Conservation (phyloP, 2,329 filamentous ascomycete genomes). For the Fusarium ramigenum region DNA sequence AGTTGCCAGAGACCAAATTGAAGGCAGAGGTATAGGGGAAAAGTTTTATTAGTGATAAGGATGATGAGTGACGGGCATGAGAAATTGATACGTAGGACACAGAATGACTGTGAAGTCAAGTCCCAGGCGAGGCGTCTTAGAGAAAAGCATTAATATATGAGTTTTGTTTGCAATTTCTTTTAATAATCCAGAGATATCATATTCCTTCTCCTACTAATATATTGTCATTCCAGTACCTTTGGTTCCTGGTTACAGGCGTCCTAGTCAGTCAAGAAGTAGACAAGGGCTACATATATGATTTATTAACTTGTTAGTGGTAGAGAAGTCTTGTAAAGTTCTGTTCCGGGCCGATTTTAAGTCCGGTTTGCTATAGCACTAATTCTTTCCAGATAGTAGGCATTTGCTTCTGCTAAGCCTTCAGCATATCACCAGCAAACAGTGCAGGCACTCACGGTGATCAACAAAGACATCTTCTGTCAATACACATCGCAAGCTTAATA, state of each 20-base stretch:
- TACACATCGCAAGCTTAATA: not conserved
- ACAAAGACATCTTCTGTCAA: not conserved
- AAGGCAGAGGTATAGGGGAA: not conserved
- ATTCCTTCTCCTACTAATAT: not conserved
- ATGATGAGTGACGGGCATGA: rapidly evolving
- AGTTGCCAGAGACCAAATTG: not conserved
- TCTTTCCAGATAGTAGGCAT: rapidly evolving
- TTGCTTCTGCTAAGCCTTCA: not conserved
- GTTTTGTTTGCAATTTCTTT: rapidly evolving
- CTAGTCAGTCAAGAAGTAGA: not conserved
- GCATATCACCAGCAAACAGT: not conserved
- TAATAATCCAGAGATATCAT: not conserved
- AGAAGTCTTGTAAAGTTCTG: rapidly evolving
- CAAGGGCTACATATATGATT: not conserved
- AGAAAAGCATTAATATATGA: not conserved
- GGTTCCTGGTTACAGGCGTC: not conserved
- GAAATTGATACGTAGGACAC: rapidly evolving
- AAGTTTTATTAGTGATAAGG: rapidly evolving
- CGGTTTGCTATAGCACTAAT: not conserved
- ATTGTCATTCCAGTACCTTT: rapidly evolving
- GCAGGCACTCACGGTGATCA: not conserved
- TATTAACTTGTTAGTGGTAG: not conserved
- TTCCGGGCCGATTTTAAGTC: not conserved
- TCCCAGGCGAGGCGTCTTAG: not conserved
- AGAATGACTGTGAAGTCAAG: rapidly evolving